Base-by-base conservation (phyloP, 164 flowering plant genomes). In the Buxus sempervirens region DNA sequence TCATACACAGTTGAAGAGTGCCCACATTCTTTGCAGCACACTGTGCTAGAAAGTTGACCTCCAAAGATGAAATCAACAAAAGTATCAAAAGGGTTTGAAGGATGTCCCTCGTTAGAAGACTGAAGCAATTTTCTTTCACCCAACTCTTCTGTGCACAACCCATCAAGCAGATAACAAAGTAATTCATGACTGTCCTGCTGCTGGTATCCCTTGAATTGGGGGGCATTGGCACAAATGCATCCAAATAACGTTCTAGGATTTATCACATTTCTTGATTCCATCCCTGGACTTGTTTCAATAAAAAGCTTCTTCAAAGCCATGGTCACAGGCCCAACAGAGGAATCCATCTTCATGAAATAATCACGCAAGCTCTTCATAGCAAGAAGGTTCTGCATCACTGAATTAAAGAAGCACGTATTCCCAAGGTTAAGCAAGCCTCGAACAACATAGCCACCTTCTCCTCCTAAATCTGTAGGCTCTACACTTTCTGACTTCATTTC, bases 171-270 rank as follows among this genome's bases (percentile, higher is more conserved):
- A 74, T 80, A 90, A 7, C 93, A 90, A 24, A 96, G 92, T 78
- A 96, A 73, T 60, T 96, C 99, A 74, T 96, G 99, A 78, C 99
- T 91, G 71, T 96, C 99, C 51, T 96, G 98, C 64, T 96, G 98
- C 67, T 90, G 93, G 75, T 77, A 86, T 75, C 98, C 99, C 80
- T 80, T 80, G 76, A 93, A 96, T 45, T 90, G 98, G n/a, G 96
- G 96, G 70, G 92, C 88, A 74, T 87, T 96, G 27, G 90, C 77
- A 76, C 90, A 85, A 58, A 96, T 60, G 75, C 80, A 78, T 54
- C 92, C 95, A 65, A 96, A 90, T 67, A 96, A 67, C 23, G 85
- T 68, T 76, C 72, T 88, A 5, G 98, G 98, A 71, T 80, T 96
- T 49, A 86, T 77, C 21, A 75, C 86, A 78, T 75, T 79, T 75